phyloP scores from a whole-genome alignment of 345 rosid genomes.

The Lenwebbia sp. region DNA sequence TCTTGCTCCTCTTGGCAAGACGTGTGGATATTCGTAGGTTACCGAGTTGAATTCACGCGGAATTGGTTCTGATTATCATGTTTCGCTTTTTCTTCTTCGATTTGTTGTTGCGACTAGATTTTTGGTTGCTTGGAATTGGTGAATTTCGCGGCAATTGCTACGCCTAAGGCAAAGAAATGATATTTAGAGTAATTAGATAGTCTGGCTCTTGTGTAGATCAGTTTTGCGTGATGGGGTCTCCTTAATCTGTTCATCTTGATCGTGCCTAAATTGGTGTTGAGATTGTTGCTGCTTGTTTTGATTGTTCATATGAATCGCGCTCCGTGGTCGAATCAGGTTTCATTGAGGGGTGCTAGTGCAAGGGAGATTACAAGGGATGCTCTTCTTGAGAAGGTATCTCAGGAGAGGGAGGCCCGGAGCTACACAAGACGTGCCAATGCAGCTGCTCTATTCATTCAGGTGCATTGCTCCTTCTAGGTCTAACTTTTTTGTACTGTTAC shows the following conservation, averaged over 20 bases:
- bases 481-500: neutral
- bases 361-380: conserved; percentile 88
- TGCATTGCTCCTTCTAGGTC: neutral
- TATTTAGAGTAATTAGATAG: neutral
- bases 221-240: neutral
- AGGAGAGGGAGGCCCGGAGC: conserved; percentile 74
- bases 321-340: conserved; percentile 39
- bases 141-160: neutral
- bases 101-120: neutral
- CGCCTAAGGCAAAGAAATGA: neutral
- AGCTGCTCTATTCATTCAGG: conserved; percentile 66
- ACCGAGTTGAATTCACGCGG: neutral
- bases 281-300: neutral
- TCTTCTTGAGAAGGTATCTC: conserved; percentile 75
- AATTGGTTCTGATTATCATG: neutral
- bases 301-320: neutral
- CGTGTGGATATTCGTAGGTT: neutral
- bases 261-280: neutral
- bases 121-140: neutral
- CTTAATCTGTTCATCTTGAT: neutral
- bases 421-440: conserved; percentile 67
- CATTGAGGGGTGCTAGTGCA: conserved; percentile 85
- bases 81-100: neutral
- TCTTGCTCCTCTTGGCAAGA: neutral
- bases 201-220: neutral